These are phyloP conservation scores for Cystobasidiopsis lactophilus DNA, from an alignment of 768 basidiomycete genomes.

Conservation along the genomic window DNA sequence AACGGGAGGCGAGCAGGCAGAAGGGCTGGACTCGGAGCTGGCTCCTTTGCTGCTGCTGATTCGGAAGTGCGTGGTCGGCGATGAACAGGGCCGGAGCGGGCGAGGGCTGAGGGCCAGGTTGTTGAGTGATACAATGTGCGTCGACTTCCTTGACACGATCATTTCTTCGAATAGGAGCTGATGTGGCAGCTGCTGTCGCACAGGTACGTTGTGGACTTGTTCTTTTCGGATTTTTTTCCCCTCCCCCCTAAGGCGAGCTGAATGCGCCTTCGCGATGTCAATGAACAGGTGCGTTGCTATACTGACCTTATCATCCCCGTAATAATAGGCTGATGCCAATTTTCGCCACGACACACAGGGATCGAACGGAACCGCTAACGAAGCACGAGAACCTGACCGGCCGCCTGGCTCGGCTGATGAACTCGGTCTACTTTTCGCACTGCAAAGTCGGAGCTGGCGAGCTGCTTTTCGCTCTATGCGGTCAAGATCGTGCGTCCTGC, in stretches of 20 bases:
- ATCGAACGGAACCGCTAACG: constrained; percentile 57
- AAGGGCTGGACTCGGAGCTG: constrained; percentile 51
- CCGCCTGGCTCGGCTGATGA: constrained; percentile 51
- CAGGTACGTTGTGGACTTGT: too few relatives aligned
- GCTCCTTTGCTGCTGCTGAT: constrained; percentile 56
- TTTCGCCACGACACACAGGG: constrained; percentile 24
- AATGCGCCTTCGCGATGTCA: too few relatives aligned
- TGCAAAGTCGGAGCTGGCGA: constrained; percentile 63
- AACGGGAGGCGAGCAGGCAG: constrained; percentile 1
- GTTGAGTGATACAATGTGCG: constrained; percentile 44
- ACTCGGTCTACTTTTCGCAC: constrained; percentile 46
- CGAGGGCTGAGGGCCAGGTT: constrained; percentile 42
- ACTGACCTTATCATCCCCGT: too few relatives aligned
- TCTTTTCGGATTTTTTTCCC: too few relatives aligned
- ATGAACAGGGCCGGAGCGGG: constrained; percentile 39
- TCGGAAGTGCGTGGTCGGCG: constrained; percentile 37
- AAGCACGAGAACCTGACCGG: constrained; percentile 51
- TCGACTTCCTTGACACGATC: background rate
- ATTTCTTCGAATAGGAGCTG: too few relatives aligned
- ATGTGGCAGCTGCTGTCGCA: too few relatives aligned
- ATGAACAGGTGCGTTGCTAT: too few relatives aligned
- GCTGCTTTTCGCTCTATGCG: constrained; percentile 61
- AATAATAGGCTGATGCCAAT: background rate
- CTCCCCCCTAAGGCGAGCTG: too few relatives aligned
- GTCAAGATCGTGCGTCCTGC: constrained; percentile 39